Conservation (phyloP, 768 basidiomycete genomes). For the Tubosaeta sp. region DNA sequence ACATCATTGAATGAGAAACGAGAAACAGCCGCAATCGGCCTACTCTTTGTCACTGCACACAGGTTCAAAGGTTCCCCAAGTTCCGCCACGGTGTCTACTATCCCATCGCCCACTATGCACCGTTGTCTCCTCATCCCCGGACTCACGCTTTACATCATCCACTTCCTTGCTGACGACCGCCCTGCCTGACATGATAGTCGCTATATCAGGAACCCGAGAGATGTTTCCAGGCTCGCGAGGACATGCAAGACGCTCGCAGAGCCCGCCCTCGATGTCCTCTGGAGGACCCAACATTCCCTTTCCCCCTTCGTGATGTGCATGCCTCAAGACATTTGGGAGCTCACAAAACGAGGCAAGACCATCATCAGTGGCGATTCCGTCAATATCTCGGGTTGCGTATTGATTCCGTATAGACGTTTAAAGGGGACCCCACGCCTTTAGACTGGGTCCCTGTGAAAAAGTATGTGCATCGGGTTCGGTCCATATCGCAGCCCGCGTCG, state of each 20-base stretch:
- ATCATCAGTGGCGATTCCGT: conserved; percentile 18
- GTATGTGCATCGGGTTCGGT: conserved; percentile 23
- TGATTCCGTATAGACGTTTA: conserved; percentile 16
- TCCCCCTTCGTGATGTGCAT: too few relatives aligned
- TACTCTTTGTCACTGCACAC: not conserved
- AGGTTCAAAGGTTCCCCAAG: not conserved
- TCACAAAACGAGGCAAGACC: conserved; percentile 12
- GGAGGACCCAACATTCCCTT: conserved; percentile 28
- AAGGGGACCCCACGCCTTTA: conserved; percentile 10
- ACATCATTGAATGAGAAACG: conserved; percentile 6
- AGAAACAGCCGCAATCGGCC: not conserved
- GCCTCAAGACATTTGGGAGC: conserved; percentile 25
- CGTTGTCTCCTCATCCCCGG: conserved; percentile 28
- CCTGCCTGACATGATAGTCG: conserved; percentile 11
- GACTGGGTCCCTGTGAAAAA: conserved; percentile 23
- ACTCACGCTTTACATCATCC: conserved; percentile 22
- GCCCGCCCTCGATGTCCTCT: conserved; percentile 29
- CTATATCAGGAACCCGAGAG: conserved; percentile 16
- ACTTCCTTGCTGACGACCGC: conserved; percentile 22
- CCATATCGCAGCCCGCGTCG: too few relatives aligned
- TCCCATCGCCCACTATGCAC: conserved; percentile 20
- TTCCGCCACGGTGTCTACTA: not conserved
- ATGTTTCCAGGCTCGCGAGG: conserved; percentile 26
- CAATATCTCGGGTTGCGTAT: not conserved
- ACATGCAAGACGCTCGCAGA: conserved; percentile 28